These are phyloP conservation scores for Porphyrellus sp. DNA, from an alignment of 1,284 basidiomycete genomes.

Conservation along the genomic window DNA sequence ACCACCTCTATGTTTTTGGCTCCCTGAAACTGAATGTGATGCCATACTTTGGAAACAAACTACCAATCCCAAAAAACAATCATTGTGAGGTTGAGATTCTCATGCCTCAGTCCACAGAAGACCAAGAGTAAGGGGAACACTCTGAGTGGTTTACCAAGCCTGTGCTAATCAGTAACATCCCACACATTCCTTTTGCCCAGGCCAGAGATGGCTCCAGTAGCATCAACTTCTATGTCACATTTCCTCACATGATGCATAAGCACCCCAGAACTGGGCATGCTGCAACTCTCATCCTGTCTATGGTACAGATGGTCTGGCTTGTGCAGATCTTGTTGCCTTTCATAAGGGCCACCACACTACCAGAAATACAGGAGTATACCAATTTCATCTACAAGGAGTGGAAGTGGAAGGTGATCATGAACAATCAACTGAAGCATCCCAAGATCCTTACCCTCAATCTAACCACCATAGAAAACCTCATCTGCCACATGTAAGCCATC, in stretches of 20 bases:
- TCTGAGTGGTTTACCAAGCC: slow-evolving; percentile 12
- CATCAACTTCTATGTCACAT: slow-evolving; percentile 10
- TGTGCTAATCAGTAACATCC: slow-evolving; percentile 2
- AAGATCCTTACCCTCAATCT: slow-evolving; percentile 9
- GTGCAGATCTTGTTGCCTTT: slow-evolving; percentile 8
- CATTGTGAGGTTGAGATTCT: slow-evolving; percentile 10
- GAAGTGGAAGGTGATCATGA: slow-evolving; percentile 13
- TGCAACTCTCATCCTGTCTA: slow-evolving; percentile 1
- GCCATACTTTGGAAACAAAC: slow-evolving; percentile 8
- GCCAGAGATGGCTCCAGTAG: slow-evolving; percentile 3
- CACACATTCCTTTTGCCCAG: slow-evolving; percentile 4
- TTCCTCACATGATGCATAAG: slow-evolving; percentile 13
- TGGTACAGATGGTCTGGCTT: neutral
- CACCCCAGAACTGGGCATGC: neutral
- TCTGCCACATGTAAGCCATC: neutral
- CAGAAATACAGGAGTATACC: slow-evolving; percentile 6
- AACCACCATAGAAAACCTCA: slow-evolving; percentile 1
- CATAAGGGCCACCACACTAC: slow-evolving; percentile 1
- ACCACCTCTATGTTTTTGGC: neutral
- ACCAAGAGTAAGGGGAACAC: neutral
- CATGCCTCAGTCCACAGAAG: neutral
- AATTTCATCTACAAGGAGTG: slow-evolving; percentile 13
- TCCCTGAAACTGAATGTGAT: slow-evolving; percentile 5
- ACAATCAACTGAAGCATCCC: slow-evolving; percentile 3
- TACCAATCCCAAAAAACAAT: slow-evolving; percentile 10